Conservation (phyloP, 331 rosid genomes). For the Prunus yedoensis region DNA sequence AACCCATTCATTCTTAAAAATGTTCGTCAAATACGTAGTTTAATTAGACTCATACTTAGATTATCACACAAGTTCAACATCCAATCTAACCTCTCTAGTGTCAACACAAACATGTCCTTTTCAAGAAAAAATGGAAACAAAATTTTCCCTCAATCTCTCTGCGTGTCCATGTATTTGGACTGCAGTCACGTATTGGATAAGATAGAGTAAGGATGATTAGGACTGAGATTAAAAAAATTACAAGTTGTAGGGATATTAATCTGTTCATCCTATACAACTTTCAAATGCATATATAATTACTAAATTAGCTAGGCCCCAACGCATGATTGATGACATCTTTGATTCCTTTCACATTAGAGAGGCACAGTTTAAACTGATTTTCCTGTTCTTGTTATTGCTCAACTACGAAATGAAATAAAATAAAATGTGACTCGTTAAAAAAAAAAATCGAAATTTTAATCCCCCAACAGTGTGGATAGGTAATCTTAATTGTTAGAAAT, state of each 20-base stretch:
- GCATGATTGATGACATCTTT: conserved; percentile 30
- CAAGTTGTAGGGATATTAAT: conserved; percentile 23
- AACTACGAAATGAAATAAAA: neutral
- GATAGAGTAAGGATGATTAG: conserved; percentile 18
- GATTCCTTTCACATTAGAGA: conserved; percentile 53
- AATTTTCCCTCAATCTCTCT: no score
- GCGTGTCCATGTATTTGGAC: neutral
- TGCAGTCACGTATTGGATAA: conserved; percentile 7
- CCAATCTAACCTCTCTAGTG: no score
- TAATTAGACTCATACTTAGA: no score
- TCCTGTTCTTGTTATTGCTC: neutral
- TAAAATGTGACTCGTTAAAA: no score
- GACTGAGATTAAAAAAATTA: conserved; percentile 23
- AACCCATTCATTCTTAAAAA: no score
- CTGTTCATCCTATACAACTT: conserved; percentile 17
- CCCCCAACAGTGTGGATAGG: no score
- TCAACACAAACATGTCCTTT: no score
- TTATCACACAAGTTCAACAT: no score
- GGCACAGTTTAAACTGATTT: neutral
- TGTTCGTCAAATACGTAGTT: no score
- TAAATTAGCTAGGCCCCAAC: neutral
- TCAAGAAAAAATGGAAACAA: neutral
- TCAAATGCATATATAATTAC: conserved; percentile 14
- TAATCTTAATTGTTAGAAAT: no score
- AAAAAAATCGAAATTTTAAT: no score